phyloP scores from a whole-genome alignment of 192 early-diverging fungal species.

The Coemansia sp. region DNA sequence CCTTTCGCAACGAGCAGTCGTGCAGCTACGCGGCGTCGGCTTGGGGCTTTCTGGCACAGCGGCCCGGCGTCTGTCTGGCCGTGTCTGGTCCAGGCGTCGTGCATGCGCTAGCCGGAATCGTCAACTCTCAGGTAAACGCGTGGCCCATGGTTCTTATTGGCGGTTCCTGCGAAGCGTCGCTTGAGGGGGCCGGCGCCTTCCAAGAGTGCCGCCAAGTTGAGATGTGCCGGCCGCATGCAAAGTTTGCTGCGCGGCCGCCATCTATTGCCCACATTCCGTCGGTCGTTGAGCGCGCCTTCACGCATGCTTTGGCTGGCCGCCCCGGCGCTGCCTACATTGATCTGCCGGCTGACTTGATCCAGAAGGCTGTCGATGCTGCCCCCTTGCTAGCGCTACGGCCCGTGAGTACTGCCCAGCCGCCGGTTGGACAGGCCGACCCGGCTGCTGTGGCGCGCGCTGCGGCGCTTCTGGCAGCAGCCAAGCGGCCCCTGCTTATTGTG shows the following conservation, averaged over 20 bases:
- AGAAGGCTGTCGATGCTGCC: constrained; percentile 17
- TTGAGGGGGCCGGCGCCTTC: constrained; percentile 63
- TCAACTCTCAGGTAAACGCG: constrained; percentile 65
- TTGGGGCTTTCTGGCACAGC: constrained; percentile 58
- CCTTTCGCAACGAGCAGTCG: constrained; percentile 74
- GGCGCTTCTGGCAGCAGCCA: constrained; percentile 43
- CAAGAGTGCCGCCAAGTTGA: constrained; percentile 68
- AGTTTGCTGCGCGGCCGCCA: constrained; percentile 55
- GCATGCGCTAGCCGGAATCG: constrained; percentile 64
- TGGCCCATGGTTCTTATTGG: constrained; percentile 69
- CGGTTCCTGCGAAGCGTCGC: constrained; percentile 53
- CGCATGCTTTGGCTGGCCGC: constrained; percentile 52
- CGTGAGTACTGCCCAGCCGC: too few species aligned
- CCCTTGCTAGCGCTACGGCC: background rate
- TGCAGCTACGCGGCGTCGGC: constrained; percentile 67
- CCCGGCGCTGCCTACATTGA: constrained; percentile 67
- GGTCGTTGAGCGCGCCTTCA: constrained; percentile 55
- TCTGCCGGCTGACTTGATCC: constrained; percentile 65
- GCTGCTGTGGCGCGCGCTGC: constrained; percentile 41
- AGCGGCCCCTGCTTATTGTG: constrained; percentile 59
- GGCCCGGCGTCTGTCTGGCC: constrained; percentile 63
- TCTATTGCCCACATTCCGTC: constrained; percentile 49
- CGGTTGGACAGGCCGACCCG: constrained; percentile 53
- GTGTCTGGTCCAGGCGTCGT: constrained; percentile 72
- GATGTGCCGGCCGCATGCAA: constrained; percentile 58